Evolutionary conservation across 305 asterid genomes (phyloP).

Genomic region (Solanum hybrid): DNA sequence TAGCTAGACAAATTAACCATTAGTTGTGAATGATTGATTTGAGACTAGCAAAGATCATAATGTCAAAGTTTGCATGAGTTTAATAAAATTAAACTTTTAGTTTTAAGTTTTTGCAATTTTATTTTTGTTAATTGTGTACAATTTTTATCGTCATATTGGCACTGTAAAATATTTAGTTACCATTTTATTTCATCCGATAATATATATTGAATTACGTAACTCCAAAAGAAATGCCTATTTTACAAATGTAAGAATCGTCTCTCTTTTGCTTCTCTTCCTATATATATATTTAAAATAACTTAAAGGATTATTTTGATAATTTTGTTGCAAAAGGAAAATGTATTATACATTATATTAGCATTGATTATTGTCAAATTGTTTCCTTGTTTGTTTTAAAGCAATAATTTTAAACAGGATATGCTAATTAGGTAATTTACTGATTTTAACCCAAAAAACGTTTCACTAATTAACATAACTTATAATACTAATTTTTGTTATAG

Average conservation of each 20-base stretch:
- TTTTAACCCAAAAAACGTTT: background rate
- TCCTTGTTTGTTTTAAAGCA: background rate
- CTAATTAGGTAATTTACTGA: background rate
- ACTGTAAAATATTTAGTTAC: background rate
- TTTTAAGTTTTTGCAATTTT: background rate
- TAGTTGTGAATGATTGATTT: background rate
- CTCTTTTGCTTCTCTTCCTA: background rate
- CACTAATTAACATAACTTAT: background rate
- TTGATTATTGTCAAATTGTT: background rate
- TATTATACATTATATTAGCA: background rate
- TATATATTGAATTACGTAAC: background rate
- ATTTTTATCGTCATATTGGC: background rate
- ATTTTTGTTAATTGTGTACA: background rate
- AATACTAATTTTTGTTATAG: background rate
- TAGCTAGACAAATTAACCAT: background rate
- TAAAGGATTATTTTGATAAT: background rate
- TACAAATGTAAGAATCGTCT: background rate
- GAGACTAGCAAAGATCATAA: background rate
- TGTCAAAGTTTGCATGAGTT: background rate
- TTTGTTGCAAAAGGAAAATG: background rate
- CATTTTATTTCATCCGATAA: background rate
- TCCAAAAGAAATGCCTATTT: background rate
- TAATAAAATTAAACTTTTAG: background rate
- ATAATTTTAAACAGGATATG: background rate
- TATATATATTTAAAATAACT: background rate